Evolutionary conservation across 2,329 filamentous ascomycete species (phyloP), one percentile per base, ranked within the genome.

Genomic region (Myriosclerotinia duriaeana): DNA sequence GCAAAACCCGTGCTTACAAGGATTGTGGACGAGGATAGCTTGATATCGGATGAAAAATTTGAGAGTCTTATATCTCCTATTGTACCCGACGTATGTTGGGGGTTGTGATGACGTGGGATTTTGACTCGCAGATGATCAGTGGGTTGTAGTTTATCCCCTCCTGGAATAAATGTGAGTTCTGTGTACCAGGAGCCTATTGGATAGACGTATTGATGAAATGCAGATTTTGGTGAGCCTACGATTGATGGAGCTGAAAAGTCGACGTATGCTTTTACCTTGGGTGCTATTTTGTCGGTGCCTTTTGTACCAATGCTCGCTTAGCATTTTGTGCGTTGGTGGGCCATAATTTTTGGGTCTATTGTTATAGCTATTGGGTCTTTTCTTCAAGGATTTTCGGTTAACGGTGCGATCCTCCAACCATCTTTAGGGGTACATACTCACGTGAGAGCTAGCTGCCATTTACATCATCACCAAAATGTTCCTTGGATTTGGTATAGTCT

Each of bases 281-380:
- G 85, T 9, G 83, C 83, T 17, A 82, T 87, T 65, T 77, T 81
- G 44, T 79, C 79, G 20, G 79, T 87, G 11, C 85, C 84, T 0
- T 78, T 86, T 67, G 82, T 84, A 3, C 80, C 83, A 0, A 78
- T 80, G 62, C 71, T 86, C 12, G 82, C 83, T 62, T 80, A 86
- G 65, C 74, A 75, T n/a, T 78, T 80, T 50, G 84, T 83, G 17
- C 75, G 82, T 67, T 77, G 83, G 67, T 81, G 79, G 78, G 81
- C 83, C n/a, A 85, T 87, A 67, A 78, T 87, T 66, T 62, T 82
- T 40, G 85, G 85, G 0, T 86, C 83, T 17, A 64, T 78, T 0
- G 78, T 86, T 67, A 86, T 86, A 80, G 77, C 84, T 48, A 70
- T 81, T 20, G 85, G 85, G 12, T 82, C 84, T 9, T 70, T 86